Conservation (phyloP, 345 rosid genomes). For the Brassica cretica region DNA sequence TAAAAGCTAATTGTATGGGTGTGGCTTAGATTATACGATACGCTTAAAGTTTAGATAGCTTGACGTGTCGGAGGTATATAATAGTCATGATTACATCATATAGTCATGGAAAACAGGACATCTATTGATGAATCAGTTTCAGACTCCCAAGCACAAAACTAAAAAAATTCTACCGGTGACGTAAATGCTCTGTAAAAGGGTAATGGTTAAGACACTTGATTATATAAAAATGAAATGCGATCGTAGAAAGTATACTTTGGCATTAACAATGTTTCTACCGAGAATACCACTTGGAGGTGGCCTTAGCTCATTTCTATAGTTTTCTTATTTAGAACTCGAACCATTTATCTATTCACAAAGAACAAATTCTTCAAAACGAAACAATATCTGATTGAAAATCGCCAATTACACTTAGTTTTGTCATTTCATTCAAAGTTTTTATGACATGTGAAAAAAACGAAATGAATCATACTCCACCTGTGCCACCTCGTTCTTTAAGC, state of each 20-base stretch:
- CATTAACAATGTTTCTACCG: too few relatives aligned
- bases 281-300: slow-evolving; percentile 41
- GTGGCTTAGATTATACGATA: background rate
- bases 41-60: background rate
- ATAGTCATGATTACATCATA: too few relatives aligned
- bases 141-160: too few relatives aligned
- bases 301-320: slow-evolving; percentile 57
- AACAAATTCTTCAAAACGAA: slow-evolving; percentile 5
- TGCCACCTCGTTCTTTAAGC: slow-evolving; percentile 57
- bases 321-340: background rate
- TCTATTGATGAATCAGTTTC: too few relatives aligned
- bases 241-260: too few relatives aligned
- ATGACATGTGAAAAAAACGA: background rate
- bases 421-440: slow-evolving; percentile 20
- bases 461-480: slow-evolving; percentile 44
- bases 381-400: slow-evolving; percentile 28
- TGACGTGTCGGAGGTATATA: too few relatives aligned
- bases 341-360: slow-evolving; percentile 10
- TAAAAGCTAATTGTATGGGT: background rate
- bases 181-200: too few relatives aligned
- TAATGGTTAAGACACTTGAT: too few relatives aligned
- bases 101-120: too few relatives aligned
- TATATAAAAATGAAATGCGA: too few relatives aligned
- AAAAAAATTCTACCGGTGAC: too few relatives aligned
- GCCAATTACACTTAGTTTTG: slow-evolving; percentile 11